Evolutionary conservation across 2,329 filamentous ascomycete species (phyloP).

Genomic region (Huntiella moniliformis): DNA sequence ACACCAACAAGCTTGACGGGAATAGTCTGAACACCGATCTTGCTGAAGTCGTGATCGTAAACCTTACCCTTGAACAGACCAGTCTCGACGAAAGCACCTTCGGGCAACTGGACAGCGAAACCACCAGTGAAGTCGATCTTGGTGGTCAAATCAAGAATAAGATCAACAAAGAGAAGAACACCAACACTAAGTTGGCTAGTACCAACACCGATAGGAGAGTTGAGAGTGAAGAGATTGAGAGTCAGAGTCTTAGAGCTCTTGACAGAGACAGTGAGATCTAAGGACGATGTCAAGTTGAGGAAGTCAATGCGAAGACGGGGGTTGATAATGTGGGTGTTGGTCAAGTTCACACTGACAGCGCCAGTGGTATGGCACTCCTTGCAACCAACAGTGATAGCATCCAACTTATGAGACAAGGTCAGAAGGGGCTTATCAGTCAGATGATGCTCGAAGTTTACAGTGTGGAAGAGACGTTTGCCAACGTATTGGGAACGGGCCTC

Average conservation of each 20-base stretch:
- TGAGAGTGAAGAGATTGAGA: conserved; percentile 29
- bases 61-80: conserved; percentile 25
- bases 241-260: conserved; percentile 30
- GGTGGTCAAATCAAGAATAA: conserved; percentile 29
- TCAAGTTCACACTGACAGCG: conserved; percentile 25
- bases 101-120: conserved; percentile 31
- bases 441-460: conserved; percentile 10
- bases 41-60: conserved; percentile 26
- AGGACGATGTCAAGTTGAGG: conserved; percentile 30
- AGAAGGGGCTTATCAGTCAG: not conserved
- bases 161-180: conserved; percentile 30
- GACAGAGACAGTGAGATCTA: conserved; percentile 29
- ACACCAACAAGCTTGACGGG: conserved; percentile 29
- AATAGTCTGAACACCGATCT: conserved; percentile 24
- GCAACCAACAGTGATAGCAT: conserved; percentile 19
- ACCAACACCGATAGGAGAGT: conserved; percentile 24
- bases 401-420: not conserved
- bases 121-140: conserved; percentile 30
- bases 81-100: conserved; percentile 22
- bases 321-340: conserved; percentile 21
- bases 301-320: conserved; percentile 29
- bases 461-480: conserved; percentile 12
- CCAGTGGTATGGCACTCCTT: conserved; percentile 32
- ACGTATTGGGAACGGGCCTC: conserved; percentile 12
- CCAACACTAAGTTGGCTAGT: conserved; percentile 26